Base-by-base conservation (phyloP, 768 basidiomycete genomes). In the Jaapia argillacea region DNA sequence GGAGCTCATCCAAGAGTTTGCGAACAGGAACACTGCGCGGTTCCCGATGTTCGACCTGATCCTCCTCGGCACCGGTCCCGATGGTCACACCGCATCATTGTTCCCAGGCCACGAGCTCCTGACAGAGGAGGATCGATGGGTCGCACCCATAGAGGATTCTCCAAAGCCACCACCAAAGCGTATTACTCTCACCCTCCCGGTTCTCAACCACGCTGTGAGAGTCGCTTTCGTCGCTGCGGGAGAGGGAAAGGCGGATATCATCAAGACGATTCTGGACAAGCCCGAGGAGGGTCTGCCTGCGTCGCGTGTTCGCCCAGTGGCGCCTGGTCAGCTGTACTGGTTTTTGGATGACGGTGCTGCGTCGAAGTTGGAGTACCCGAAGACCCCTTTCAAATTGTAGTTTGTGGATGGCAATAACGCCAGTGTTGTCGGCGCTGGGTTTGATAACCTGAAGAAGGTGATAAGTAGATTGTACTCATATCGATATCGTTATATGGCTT, bases 1-100 rank as follows among this genome's bases (percentile, higher is more conserved):
- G 54, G 68, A 77, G 58, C 85, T 99, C 58, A 90, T 98, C 57
- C 72, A 62, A 47, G 84, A 86, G 59, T 99, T 99, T 57, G 96
- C 93, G 0, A 80, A 84, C 58, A 87, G 81, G 58, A 90, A 97
- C 59, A 72, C 91, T 4, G 94, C 94, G 14, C 82, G 93, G 47
- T 98, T 97, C 74, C 96, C 96, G 49, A 72, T 96, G 41, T 98
- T 99, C 62, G 96, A 99, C 60, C 79, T 99, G 58, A 85, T 98
- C 66, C 78, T 99, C 36, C 82, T 99, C 41, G 96, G 96, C 40
- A 81, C 93, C 75, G 96, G 96, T 24, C 88, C 87, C 4, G 96
- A 97, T 59, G 94, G 94, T n/a, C 96, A 99, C 70, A 98, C 94
- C 33, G 91, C 85, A 48, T 92, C 88, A 5, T 81, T 99, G 52